A percentile compares a stretch with the other conserved stretches of the same genome.
Evolutionary conservation across 305 asterid species (phyloP).

Genomic region (Coffea humblotiana): DNA sequence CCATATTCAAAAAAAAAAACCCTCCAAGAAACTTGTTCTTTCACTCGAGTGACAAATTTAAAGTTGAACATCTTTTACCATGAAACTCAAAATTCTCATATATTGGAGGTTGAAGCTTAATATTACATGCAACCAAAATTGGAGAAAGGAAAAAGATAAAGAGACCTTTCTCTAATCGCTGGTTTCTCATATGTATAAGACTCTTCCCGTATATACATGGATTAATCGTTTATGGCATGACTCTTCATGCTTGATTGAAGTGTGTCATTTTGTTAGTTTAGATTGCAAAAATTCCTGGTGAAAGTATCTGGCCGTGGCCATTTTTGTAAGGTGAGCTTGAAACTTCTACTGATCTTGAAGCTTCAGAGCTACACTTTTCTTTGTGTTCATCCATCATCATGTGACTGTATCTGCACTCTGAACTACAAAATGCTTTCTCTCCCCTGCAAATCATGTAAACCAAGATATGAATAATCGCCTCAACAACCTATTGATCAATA

Average conservation of each 20-base stretch:
- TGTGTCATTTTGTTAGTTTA: neutral
- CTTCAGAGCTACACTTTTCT: conserved; percentile 53
- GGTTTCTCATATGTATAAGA: conserved; percentile 7
- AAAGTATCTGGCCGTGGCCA: conserved; percentile 24
- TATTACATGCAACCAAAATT: conserved; percentile 24
- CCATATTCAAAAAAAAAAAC: neutral
- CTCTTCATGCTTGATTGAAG: neutral
- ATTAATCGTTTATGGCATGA: neutral
- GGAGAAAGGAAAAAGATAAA: neutral
- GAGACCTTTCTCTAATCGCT: neutral
- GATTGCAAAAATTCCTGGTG: conserved; percentile 30
- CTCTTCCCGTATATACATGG: conserved; percentile 1
- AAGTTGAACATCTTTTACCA: neutral
- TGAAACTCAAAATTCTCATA: neutral
- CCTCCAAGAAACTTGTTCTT: neutral
- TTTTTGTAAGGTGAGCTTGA: conserved; percentile 21
- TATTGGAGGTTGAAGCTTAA: conserved; percentile 4
- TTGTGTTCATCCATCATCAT: conserved; percentile 63
- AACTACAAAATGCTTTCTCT: conserved; percentile 80
- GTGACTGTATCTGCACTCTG: conserved; percentile 74
- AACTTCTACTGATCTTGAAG: conserved; percentile 46
- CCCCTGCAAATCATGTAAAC: conserved; percentile 49
- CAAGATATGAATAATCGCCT: neutral
- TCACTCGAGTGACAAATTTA: neutral
- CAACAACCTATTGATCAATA: neutral